Base-by-base conservation (phyloP, 2,329 filamentous ascomycete genomes). In the Tolypocladium amazonense region DNA sequence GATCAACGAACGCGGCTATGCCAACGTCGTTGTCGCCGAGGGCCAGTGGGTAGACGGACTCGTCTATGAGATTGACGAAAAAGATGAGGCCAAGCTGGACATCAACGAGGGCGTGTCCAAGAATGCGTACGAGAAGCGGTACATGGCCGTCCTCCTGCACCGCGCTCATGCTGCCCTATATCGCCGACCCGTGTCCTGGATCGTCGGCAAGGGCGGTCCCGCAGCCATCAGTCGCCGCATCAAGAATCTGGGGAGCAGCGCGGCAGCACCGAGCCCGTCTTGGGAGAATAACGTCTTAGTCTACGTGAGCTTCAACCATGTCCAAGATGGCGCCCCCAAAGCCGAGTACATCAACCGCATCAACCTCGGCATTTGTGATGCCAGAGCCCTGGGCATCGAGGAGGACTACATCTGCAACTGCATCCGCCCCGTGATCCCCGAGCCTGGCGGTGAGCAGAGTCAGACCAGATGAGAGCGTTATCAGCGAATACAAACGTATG, bases 1-100 rank as follows among this genome's bases (percentile, higher is more conserved):
- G 65, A 79, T 79, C 71, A 79, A 79, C 65, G 69, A 77, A 67
- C 73, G 76, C 30, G 76, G 77, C 35, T 78, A 73, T 57, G 77
- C 77, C 60, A 79, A 79, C 63, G 70, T 79, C 35, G 60, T 76
- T 20, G 65, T 66, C 50, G 64, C 67, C 14, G 60, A 68, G 33
- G 72, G 71, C 8, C 69, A 68, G 38, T 70, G 69, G 65, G 75
- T 78, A 15, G 70, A 76, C 52, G 76, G 75, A 6, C 72, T 78
- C 23, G 69, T 76, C n/a, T 78, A 74, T 61, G 70, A 73, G 59
- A 72, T 78, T 57, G 69, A 70, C 60, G 58, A 64, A 2, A 58
- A 61, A 4, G 76, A 77, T 59, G 76, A 78, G 63, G 67, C 65
- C 54, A 67, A 66, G 23, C 72, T 78, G 5, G 76, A 78, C 61